A percentile compares a stretch with the other conserved stretches of the same genome.
Conservation (phyloP, 257 asterid genomes). For the Verbascum thapsus region DNA sequence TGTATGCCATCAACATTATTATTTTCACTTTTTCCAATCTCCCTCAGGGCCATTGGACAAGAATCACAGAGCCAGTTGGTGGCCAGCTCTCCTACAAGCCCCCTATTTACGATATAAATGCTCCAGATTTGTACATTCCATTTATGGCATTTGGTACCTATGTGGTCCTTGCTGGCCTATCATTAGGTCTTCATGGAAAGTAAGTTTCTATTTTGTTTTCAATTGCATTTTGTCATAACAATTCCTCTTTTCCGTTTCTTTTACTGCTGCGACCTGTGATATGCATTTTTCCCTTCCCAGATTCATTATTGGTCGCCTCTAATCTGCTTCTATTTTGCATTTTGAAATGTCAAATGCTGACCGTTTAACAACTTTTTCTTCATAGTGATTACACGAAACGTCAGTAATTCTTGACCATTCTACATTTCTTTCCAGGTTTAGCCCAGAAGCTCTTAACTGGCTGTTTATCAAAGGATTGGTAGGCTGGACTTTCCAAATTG, state of each 20-base stretch:
- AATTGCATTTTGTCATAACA: background rate
- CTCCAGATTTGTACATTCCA: slow-evolving; percentile 62
- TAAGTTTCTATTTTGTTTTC: slow-evolving; percentile 30
- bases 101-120: slow-evolving; percentile 63
- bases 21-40: slow-evolving; percentile 15
- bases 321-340: background rate
- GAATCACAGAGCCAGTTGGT: slow-evolving; percentile 64
- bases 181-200: slow-evolving; percentile 62
- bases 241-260: background rate
- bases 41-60: slow-evolving; percentile 63
- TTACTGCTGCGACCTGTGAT: no score
- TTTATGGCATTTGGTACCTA: slow-evolving; percentile 66
- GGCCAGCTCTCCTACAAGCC: slow-evolving; percentile 67
- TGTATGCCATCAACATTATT: background rate
- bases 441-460: slow-evolving; percentile 60
- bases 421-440: slow-evolving; percentile 39
- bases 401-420: background rate
- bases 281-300: background rate
- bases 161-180: slow-evolving; percentile 55
- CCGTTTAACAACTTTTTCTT: background rate
- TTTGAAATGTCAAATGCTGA: background rate
- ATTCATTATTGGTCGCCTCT: background rate
- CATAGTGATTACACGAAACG: background rate
- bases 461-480: slow-evolving; percentile 48
- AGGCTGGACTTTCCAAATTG: slow-evolving; percentile 51